Evolutionary conservation across 2,329 filamentous ascomycete genomes (phyloP), one percentile per base, ranked within the genome.

Genomic region (Fonsecaea nubica): DNA sequence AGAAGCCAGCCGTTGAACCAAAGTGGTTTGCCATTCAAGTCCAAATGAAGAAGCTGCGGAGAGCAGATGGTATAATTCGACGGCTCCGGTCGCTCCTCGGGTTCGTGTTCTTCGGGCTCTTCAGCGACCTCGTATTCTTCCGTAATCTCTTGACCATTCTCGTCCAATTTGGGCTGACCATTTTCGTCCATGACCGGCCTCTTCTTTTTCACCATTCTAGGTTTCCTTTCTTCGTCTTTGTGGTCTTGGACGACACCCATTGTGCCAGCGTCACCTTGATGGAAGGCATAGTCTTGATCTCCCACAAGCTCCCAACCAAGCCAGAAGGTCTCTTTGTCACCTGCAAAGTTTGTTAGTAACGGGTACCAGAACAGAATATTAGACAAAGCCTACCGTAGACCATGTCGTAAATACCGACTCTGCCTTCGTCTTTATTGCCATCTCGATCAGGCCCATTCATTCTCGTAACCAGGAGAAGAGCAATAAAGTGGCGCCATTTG

Each of bases 281-380:
- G 80, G 74, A 83, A 83, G 21, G 77, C 73, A 67, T 82, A 83
- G 30, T 78, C 76, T 7, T 74, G 67, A 62, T 81, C 80, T 4
- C 79, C 80, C 18, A 77, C 79, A 13, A 83, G 76, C 64, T 82
- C 78, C 76, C 80, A 83, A n/a, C 80, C 79, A 3, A 83, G 76
- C 81, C 81, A 83, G 75, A 82, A 83, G 1, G 81, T 83, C 66
- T 83, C 81, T 67, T 83, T 83, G 72, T 83, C 81, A 53, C 81
- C 80, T 80, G 69, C 25, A 25, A 54, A 33, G 21, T 59, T 53
- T 25, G 60, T 55, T 35, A 62, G 58, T 1, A 38, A 56, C 55
- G 42, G 38, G 7, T 58, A 13, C n/a, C 25, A 50, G 10, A 21
- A 10, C 5, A 13, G 30, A 8, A 7, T 18, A 53, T 32, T 9